Evolutionary conservation across 2,329 filamentous ascomycete species (phyloP).

Genomic region (Rutstroemia sp.): DNA sequence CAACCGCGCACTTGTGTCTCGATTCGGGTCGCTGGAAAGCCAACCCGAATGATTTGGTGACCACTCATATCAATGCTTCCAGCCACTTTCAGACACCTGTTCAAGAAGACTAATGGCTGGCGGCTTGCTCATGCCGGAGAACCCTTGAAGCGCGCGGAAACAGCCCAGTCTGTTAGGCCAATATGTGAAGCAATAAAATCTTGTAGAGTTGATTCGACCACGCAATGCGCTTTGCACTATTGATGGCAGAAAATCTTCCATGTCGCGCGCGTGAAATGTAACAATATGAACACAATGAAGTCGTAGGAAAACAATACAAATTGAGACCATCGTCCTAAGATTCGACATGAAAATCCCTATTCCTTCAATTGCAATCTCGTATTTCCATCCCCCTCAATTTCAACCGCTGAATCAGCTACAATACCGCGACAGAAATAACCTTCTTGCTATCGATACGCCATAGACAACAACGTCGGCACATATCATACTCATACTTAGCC

Average conservation of each 20-base stretch:
- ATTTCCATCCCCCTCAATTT: not conserved
- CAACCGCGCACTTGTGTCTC: conserved; percentile 7
- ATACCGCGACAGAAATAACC: too few relatives aligned
- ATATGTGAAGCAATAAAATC: conserved; percentile 7
- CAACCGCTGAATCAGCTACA: too few relatives aligned
- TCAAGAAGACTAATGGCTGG: conserved; percentile 16
- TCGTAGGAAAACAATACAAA: conserved; percentile 2
- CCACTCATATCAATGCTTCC: conserved; percentile 22
- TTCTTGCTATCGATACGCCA: too few relatives aligned
- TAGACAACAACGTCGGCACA: not conserved
- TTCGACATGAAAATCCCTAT: not conserved
- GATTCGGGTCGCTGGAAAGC: not conserved
- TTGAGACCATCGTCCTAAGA: not conserved
- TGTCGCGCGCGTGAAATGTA: conserved; percentile 2
- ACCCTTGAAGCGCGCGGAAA: conserved; percentile 22
- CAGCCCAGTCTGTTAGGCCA: conserved; percentile 10
- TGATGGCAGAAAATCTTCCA: not conserved
- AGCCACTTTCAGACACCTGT: conserved; percentile 21
- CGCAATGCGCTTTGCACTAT: not conserved
- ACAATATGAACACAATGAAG: not conserved
- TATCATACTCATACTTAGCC: not conserved
- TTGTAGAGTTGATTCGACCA: conserved; percentile 1
- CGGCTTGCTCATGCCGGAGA: conserved; percentile 14
- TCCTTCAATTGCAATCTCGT: not conserved
- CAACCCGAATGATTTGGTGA: conserved; percentile 10